Conservation (phyloP, 306 rosid species). For the Glycine latifolia region DNA sequence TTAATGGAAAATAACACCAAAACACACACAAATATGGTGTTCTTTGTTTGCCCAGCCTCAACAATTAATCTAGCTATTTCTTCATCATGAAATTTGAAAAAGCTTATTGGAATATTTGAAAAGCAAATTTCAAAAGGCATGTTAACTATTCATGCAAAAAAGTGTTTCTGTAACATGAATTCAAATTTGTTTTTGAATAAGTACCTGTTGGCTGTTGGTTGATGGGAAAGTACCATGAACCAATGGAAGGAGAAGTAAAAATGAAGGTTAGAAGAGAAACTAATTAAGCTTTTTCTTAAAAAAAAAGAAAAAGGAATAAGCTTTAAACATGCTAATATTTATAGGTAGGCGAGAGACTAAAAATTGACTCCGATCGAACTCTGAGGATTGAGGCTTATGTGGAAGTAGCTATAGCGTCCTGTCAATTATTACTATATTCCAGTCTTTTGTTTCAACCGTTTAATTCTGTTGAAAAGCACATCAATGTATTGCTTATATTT, state of each 20-base stretch:
- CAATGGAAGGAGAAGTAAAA: background rate
- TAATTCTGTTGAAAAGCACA: too few species aligned
- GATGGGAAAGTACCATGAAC: background rate
- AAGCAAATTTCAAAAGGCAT: background rate
- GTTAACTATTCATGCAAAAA: background rate
- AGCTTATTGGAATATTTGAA: background rate
- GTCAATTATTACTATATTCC: too few species aligned
- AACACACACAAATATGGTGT: background rate
- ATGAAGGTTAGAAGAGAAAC: background rate
- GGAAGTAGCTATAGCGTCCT: background rate
- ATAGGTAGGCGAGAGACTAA: constrained; percentile 14
- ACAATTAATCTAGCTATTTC: background rate
- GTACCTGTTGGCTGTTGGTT: constrained; percentile 29
- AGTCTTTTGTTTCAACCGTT: too few species aligned
- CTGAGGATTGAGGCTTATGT: too few species aligned
- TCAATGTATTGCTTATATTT: too few species aligned
- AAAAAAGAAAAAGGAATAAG: too few species aligned
- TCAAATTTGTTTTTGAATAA: background rate
- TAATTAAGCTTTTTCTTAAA: background rate
- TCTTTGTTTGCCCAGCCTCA: background rate
- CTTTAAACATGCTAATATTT: background rate
- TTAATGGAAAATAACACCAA: background rate
- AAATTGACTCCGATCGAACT: constrained; percentile 9
- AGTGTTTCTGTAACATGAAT: background rate
- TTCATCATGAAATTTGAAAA: background rate